Percentiles rank a stretch among this genome's conserved stretches.
Evolutionary conservation across 768 basidiomycete species (phyloP).

Genomic region (Boletus insuetus): DNA sequence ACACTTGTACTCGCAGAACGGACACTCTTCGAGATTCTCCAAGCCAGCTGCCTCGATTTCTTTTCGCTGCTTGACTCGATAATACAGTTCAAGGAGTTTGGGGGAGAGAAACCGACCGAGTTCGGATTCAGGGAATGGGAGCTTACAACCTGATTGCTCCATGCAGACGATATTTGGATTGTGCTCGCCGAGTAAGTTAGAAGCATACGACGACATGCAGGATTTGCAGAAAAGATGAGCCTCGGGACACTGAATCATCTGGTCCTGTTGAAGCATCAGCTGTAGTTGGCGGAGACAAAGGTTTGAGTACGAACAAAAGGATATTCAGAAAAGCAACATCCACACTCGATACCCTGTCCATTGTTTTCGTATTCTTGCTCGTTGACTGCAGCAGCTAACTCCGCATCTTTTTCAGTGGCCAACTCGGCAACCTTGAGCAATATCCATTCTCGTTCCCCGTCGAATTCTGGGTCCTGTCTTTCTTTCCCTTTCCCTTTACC

Average conservation of each 20-base stretch:
- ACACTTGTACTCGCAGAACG: constrained; percentile 84
- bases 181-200: constrained; percentile 62
- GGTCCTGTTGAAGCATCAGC: constrained; percentile 45
- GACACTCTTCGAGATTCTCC: constrained; percentile 84
- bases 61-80: constrained; percentile 71
- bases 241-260: constrained; percentile 88
- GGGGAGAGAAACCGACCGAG: constrained; percentile 62
- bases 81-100: constrained; percentile 68
- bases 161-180: constrained; percentile 71
- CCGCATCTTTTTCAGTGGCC: constrained; percentile 25
- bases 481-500: constrained; percentile 41
- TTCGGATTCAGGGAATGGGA: constrained; percentile 66
- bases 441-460: constrained; percentile 47
- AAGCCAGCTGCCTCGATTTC: constrained; percentile 77
- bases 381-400: constrained; percentile 32
- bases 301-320: constrained; percentile 54
- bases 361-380: constrained; percentile 46
- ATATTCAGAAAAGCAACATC: constrained; percentile 78
- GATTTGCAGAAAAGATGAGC: constrained; percentile 81
- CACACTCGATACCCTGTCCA: constrained; percentile 75
- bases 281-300: not conserved
- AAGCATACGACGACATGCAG: constrained; percentile 70
- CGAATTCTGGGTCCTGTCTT: constrained; percentile 45
- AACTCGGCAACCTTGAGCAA: constrained; percentile 32
- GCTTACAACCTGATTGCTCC: constrained; percentile 72